Percentiles rank a stretch among this genome's conserved stretches.
phyloP scores from a whole-genome alignment of 179 eudicot species.

The Vitellaria paradoxa region DNA sequence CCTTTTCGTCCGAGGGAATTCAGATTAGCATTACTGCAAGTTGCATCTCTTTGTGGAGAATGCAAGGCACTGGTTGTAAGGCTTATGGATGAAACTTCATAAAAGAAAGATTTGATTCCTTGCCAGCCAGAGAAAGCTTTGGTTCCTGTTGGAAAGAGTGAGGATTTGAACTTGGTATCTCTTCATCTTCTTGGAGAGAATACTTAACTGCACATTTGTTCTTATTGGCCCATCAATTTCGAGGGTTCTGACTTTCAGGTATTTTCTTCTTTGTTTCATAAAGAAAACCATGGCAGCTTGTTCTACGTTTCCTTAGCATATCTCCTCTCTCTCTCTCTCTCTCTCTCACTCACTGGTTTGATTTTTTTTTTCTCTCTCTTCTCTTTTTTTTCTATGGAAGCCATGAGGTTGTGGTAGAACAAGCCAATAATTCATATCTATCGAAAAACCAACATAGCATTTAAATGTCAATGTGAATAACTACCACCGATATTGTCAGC shows the following conservation, averaged over 20 bases:
- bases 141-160: conserved; percentile 28
- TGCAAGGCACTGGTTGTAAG: neutral
- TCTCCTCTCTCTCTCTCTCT: no score
- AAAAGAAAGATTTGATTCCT: conserved; percentile 36
- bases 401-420: neutral
- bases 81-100: conserved; percentile 19
- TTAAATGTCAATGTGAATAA: neutral
- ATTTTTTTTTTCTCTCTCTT: neutral
- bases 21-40: conserved; percentile 15
- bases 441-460: neutral
- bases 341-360: neutral
- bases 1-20: conserved; percentile 22
- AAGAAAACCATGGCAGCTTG: neutral
- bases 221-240: conserved; percentile 9
- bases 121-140: conserved; percentile 32
- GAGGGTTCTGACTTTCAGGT: conserved; percentile 39
- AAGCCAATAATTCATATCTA: neutral
- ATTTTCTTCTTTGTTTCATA: conserved; percentile 8
- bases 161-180: conserved; percentile 24
- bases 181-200: conserved; percentile 17
- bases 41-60: neutral
- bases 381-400: neutral
- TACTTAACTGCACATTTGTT: conserved; percentile 21
- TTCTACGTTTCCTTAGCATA: neutral
- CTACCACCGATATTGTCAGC: neutral